Percentiles rank a stretch among this genome's conserved stretches.
These are phyloP conservation scores for Amanita thiersii DNA, from an alignment of 768 basidiomycete species.

Conservation along the genomic window DNA sequence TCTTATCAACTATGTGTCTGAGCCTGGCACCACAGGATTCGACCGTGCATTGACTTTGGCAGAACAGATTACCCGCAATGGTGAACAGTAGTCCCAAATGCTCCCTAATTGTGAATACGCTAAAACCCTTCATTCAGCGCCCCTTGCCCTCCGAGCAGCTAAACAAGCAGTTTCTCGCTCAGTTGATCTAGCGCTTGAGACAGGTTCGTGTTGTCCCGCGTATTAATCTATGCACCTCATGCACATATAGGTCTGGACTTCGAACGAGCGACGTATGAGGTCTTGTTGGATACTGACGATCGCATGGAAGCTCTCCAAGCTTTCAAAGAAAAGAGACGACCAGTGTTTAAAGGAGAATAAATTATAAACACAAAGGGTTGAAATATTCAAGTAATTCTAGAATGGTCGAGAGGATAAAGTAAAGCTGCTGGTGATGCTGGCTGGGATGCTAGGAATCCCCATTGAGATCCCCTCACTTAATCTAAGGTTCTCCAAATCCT, in stretches of 20 bases:
- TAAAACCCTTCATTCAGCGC: slow-evolving; percentile 39
- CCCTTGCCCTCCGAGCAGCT: slow-evolving; percentile 80
- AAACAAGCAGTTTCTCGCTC: slow-evolving; percentile 81
- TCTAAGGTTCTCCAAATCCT: slow-evolving; percentile 70
- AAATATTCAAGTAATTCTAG: not conserved
- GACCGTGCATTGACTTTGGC: slow-evolving; percentile 71
- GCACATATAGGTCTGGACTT: slow-evolving; percentile 70
- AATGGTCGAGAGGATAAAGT: slow-evolving; percentile 19
- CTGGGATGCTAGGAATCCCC: slow-evolving; percentile 49
- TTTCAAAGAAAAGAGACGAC: slow-evolving; percentile 76
- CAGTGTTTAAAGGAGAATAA: slow-evolving; percentile 76
- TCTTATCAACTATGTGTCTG: slow-evolving; percentile 74
- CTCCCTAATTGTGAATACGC: not conserved
- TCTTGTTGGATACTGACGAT: slow-evolving; percentile 66
- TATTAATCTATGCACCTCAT: not conserved
- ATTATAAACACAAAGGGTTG: slow-evolving; percentile 15
- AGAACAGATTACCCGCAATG: slow-evolving; percentile 56
- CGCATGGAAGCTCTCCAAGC: slow-evolving; percentile 78
- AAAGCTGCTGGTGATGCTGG: slow-evolving; percentile 47
- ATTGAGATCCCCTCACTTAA: slow-evolving; percentile 49
- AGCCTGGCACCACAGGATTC: slow-evolving; percentile 48
- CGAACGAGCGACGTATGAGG: slow-evolving; percentile 80
- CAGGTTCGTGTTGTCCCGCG: slow-evolving; percentile 32
- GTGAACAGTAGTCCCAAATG: slow-evolving; percentile 24
- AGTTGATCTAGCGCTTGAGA: slow-evolving; percentile 69